Conservation (phyloP, 805 yeast species). For the Nakazawaea anatomiae region DNA sequence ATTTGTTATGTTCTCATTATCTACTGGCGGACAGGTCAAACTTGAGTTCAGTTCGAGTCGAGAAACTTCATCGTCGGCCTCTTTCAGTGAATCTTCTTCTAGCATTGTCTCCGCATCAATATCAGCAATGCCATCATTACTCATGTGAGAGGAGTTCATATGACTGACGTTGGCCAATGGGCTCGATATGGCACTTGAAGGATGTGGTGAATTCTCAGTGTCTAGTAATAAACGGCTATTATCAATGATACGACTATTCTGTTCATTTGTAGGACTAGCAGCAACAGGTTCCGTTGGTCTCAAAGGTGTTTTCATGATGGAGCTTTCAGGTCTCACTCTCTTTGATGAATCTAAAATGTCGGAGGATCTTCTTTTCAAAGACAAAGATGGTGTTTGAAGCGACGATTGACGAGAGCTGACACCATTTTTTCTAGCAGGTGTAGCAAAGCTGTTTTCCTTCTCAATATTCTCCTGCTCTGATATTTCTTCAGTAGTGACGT, state of each 20-base stretch:
- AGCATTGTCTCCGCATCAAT: conserved; percentile 1
- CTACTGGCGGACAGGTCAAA: neutral
- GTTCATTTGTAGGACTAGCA: conserved; percentile 24
- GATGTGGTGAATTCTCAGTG: conserved; percentile 8
- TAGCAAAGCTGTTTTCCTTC: conserved; percentile 6
- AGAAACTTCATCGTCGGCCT: neutral
- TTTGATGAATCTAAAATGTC: neutral
- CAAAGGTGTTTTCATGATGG: conserved; percentile 16
- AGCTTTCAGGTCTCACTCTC: neutral
- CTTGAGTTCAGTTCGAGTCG: neutral
- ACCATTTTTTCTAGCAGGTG: conserved; percentile 3
- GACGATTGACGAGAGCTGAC: neutral
- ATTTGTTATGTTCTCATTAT: too few relatives aligned
- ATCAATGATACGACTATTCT: conserved; percentile 16
- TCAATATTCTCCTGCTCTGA: neutral
- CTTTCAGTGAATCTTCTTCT: conserved; percentile 4
- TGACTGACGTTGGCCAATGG: conserved; percentile 26
- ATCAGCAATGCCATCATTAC: conserved; percentile 7
- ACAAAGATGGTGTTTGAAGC: conserved; percentile 5
- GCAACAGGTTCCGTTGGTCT: conserved; percentile 26
- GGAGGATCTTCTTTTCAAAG: conserved; percentile 5
- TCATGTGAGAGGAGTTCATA: neutral
- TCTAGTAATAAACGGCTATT: conserved; percentile 15
- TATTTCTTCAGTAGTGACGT: neutral
- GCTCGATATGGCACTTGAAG: conserved; percentile 14